Conservation (phyloP, 2,329 filamentous ascomycete genomes). For the Knufia fluminis region DNA sequence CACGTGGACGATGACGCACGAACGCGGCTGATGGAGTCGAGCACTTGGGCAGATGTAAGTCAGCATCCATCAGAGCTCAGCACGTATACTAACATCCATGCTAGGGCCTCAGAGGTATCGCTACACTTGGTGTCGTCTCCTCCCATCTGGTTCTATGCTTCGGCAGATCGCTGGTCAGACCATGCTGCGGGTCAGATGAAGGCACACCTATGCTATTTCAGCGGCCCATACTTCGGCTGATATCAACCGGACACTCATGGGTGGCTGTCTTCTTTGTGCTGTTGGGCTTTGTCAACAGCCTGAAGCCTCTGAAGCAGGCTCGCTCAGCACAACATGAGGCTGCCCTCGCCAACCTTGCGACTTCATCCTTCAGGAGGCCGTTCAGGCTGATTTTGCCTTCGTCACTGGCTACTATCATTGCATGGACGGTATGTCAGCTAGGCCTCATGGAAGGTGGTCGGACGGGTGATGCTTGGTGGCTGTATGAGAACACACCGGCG, state of each 20-base stretch:
- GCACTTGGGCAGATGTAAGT: constrained; percentile 24
- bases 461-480: constrained; percentile 52
- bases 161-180: constrained; percentile 42
- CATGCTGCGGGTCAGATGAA: constrained; percentile 30
- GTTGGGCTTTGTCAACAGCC: constrained; percentile 54
- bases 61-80: not conserved
- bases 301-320: constrained; percentile 50
- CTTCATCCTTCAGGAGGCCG: constrained; percentile 49
- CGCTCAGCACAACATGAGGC: constrained; percentile 46
- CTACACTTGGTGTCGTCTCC: constrained; percentile 46
- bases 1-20: not conserved
- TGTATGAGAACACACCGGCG: constrained; percentile 42
- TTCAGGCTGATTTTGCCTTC: constrained; percentile 52
- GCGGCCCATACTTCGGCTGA: constrained; percentile 49
- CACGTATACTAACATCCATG: not conserved
- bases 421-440: constrained; percentile 48
- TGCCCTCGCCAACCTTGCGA: constrained; percentile 46
- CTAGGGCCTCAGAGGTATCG: constrained; percentile 48
- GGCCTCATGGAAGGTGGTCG: constrained; percentile 49
- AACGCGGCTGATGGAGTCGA: constrained; percentile 18
- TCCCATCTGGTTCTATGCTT: constrained; percentile 47
- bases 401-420: constrained; percentile 44
- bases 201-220: constrained; percentile 43
- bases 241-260: constrained; percentile 53
- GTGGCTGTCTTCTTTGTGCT: constrained; percentile 59